Evolutionary conservation across 441 rosid genomes (phyloP).

Genomic region (Erodium texanum): DNA sequence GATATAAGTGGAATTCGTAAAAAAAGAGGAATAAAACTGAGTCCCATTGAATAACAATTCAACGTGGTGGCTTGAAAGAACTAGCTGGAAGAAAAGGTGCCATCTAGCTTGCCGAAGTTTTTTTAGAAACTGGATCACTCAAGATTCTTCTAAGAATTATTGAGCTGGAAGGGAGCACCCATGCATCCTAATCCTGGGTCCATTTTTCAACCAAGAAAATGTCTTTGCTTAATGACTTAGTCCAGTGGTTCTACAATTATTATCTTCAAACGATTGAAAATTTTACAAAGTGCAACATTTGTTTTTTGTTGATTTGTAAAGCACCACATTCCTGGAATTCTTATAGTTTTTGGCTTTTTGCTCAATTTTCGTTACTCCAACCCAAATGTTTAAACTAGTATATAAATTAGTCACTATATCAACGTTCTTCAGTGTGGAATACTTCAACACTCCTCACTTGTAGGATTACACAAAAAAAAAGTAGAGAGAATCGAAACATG

Average conservation of each 20-base stretch:
- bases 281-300: too few species aligned
- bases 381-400: too few species aligned
- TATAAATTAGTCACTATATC: too few species aligned
- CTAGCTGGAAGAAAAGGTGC: slow-evolving; percentile 1
- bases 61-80: not conserved
- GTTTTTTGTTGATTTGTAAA: not conserved
- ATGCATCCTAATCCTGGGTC: not conserved
- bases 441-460: too few species aligned
- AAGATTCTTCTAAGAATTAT: not conserved
- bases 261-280: not conserved
- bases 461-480: too few species aligned
- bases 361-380: not conserved
- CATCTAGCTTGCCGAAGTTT: not conserved
- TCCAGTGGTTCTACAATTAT: not conserved
- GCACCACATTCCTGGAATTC: not conserved
- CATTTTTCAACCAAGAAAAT: not conserved
- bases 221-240: not conserved
- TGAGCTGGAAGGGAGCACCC: slow-evolving; percentile 3
- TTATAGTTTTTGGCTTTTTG: too few species aligned
- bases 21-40: not conserved
- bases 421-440: too few species aligned
- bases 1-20: not conserved
- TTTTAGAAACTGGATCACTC: not conserved
- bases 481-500: too few species aligned
- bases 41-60: not conserved